Evolutionary conservation across 2,329 filamentous ascomycete genomes (phyloP), one percentile per base, ranked within the genome.

Genomic region (Cytospora mali): DNA sequence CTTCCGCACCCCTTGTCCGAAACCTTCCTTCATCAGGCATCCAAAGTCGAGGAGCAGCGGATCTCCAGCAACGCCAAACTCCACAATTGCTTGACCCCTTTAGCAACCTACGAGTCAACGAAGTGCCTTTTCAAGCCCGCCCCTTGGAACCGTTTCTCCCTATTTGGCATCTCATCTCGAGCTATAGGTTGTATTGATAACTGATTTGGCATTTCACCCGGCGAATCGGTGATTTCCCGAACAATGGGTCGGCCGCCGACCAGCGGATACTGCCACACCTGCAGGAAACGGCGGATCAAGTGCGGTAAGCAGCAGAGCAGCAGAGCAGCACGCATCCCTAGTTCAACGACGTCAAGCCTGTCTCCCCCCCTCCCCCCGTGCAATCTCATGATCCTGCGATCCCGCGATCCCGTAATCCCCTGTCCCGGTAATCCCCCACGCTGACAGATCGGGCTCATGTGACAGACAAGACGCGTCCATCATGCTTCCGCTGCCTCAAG

Each of bases 251-350:
- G 69, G 18, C 67, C 67, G 13, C 70, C 69, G 39, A 71, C 68
- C 11, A 71, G 70, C 58, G 69, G 69, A 35, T 70, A 70, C 63
- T 71, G 69, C 66, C 69, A 70, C 63, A 71, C 69, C 7, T 71
- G 70, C 62, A 66, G 70, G 48, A 66, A 68, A 64, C 55, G 70
- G 28, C 69, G 70, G 29, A 68, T 71, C 56, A 71, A 71, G 57
- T 71, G 70, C 55, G 70, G 64, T 66, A 46, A 46, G 39, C 33
- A 35, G 13, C n/a, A n/a, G n/a, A n/a, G n/a, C n/a, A n/a, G n/a
- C n/a, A n/a, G n/a, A n/a, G 14, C 4, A 39, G 5, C 35, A n/a
- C 16, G 16, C 16, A 18, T 5, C 29, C 60, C 51, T 52, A 51
- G 48, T 62, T 54, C 28, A 33, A 51, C 46, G 25, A 29, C 31